Conservation (phyloP, 352 stramenopile genomes). For the Pythium vanterpoolii region DNA sequence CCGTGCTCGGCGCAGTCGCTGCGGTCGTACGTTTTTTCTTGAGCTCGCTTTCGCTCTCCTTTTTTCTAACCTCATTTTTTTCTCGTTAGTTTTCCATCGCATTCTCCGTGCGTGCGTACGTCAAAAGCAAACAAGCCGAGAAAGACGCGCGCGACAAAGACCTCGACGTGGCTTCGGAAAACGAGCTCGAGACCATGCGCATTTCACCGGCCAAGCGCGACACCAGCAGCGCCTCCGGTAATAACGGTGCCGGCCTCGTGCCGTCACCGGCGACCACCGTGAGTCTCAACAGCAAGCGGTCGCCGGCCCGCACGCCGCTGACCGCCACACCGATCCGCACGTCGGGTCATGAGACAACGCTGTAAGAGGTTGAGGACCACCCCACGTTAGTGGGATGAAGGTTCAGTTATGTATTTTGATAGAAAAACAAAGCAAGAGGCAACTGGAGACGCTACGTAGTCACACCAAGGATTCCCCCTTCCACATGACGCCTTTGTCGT, state of each 20-base stretch:
- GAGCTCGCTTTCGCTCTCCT: not conserved
- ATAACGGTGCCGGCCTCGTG: not conserved
- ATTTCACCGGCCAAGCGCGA: conserved; percentile 23
- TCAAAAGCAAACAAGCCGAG: conserved; percentile 28
- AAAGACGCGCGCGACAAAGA: conserved; percentile 13
- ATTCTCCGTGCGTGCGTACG: conserved; percentile 26
- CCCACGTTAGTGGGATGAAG: no score
- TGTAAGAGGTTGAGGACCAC: not conserved
- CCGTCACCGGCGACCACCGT: conserved; percentile 4
- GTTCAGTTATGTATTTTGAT: no score
- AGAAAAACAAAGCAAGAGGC: not conserved
- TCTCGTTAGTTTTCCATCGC: conserved; percentile 21
- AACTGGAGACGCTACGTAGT: not conserved
- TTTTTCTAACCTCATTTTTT: not conserved
- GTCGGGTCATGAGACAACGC: conserved; percentile 22
- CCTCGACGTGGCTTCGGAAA: conserved; percentile 17
- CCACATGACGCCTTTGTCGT: conserved; percentile 33
- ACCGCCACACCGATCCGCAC: conserved; percentile 14
- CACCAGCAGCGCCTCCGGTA: no score
- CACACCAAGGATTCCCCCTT: not conserved
- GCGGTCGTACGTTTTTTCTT: conserved; percentile 25
- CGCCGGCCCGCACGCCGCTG: conserved; percentile 15
- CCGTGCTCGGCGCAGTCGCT: conserved; percentile 28
- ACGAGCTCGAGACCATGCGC: conserved; percentile 24
- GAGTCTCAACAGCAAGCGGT: conserved; percentile 2